phyloP scores from a whole-genome alignment of 495 filamentous ascomycete species.

The Podospora conica region DNA sequence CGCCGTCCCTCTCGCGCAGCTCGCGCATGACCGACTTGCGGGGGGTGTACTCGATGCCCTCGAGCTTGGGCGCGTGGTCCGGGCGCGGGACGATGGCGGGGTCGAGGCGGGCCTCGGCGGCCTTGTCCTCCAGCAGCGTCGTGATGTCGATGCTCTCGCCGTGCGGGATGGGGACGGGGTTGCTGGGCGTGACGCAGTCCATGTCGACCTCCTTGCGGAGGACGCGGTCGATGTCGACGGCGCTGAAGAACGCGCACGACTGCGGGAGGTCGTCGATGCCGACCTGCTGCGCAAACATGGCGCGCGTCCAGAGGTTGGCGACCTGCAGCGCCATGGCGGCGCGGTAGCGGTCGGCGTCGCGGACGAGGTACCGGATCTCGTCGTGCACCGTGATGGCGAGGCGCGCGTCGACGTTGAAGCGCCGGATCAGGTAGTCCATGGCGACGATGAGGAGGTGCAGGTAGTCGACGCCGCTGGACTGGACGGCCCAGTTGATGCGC shows the following conservation, averaged over 20 bases:
- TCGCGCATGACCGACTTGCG: slow-evolving; percentile 75
- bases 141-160: slow-evolving; percentile 81
- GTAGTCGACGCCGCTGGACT: slow-evolving; percentile 96
- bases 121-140: slow-evolving; percentile 61
- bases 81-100: slow-evolving; percentile 46
- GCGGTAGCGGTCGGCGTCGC: slow-evolving; percentile 78
- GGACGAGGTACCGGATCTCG: slow-evolving; percentile 90
- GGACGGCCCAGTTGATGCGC: slow-evolving; percentile 98
- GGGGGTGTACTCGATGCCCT: slow-evolving; percentile 58
- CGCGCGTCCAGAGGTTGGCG: slow-evolving; percentile 92
- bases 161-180: slow-evolving; percentile 68
- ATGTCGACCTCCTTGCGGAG: slow-evolving; percentile 96
- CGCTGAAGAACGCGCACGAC: slow-evolving; percentile 89
- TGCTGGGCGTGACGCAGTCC: slow-evolving; percentile 90
- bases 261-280: slow-evolving; percentile 94
- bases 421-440: slow-evolving; percentile 92
- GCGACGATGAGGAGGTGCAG: slow-evolving; percentile 86
- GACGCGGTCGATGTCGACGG: slow-evolving; percentile 89
- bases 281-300: slow-evolving; percentile 94
- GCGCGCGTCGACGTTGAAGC: slow-evolving; percentile 75
- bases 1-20: slow-evolving; percentile 38
- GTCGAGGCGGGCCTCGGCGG: slow-evolving; percentile 57
- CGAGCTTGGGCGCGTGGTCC: slow-evolving; percentile 42
- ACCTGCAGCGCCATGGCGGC: slow-evolving; percentile 88
- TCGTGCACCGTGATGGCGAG: slow-evolving; percentile 94